Evolutionary conservation across 371 early-diverging fungal species (phyloP).

Genomic region (Mortierella sp.): DNA sequence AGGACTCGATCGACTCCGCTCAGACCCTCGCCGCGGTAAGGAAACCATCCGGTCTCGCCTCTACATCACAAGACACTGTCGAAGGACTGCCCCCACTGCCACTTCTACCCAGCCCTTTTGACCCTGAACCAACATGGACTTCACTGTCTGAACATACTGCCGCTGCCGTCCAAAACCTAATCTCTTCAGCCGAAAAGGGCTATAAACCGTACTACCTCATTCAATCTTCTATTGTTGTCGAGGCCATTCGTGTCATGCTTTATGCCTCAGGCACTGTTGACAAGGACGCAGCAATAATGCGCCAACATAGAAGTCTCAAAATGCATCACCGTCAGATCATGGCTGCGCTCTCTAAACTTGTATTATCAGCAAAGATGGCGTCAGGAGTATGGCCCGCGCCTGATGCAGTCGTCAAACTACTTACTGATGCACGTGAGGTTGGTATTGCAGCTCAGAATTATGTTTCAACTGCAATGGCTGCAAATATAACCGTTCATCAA

Average conservation of each 20-base stretch:
- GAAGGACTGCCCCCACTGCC: conserved; percentile 52
- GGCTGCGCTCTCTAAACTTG: conserved; percentile 83
- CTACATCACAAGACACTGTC: conserved; percentile 36
- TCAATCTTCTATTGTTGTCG: conserved; percentile 72
- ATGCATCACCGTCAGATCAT: conserved; percentile 85
- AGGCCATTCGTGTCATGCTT: conserved; percentile 87
- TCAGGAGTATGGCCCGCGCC: conserved; percentile 87
- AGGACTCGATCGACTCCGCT: conserved; percentile 22
- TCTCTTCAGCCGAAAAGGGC: conserved; percentile 73
- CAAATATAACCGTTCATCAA: conserved; percentile 46
- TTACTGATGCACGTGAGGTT: conserved; percentile 73
- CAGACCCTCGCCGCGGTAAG: conserved; percentile 37
- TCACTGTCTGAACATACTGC: conserved; percentile 73
- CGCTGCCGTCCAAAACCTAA: conserved; percentile 74
- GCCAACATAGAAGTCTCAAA: conserved; percentile 74
- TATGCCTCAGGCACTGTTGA: conserved; percentile 82
- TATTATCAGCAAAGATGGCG: conserved; percentile 88
- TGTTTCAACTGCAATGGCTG: conserved; percentile 32
- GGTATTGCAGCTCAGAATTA: conserved; percentile 43
- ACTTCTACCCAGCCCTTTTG: conserved; percentile 44
- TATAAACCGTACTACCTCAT: conserved; percentile 70
- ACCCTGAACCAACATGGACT: conserved; percentile 70
- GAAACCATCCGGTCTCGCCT: conserved; percentile 39
- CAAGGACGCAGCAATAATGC: conserved; percentile 74
- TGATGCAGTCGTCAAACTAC: conserved; percentile 76